Percentiles rank a stretch among this genome's conserved stretches.
These are phyloP conservation scores for Solanum virginianum DNA, from an alignment of 257 asterid species.

Conservation along the genomic window DNA sequence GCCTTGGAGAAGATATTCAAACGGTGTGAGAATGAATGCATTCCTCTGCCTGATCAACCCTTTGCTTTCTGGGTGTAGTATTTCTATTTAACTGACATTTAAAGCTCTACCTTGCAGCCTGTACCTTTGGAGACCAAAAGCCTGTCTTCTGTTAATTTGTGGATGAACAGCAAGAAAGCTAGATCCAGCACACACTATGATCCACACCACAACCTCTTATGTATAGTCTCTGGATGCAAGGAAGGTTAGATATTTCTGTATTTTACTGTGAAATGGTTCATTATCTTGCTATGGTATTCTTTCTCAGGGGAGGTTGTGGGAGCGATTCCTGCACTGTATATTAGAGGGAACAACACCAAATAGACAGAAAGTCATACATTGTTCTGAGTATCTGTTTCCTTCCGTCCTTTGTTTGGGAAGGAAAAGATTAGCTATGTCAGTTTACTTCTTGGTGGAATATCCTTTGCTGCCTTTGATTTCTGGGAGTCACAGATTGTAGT, in stretches of 20 bases:
- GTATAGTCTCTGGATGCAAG: conserved; percentile 66
- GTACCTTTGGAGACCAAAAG: conserved; percentile 52
- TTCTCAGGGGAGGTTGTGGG: not conserved
- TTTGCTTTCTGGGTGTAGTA: not conserved
- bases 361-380: not conserved
- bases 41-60: not conserved
- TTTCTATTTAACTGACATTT: not conserved
- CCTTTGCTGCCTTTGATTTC: not conserved
- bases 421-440: not conserved
- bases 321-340: not conserved
- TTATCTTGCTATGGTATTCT: not conserved
- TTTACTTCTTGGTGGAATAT: not conserved
- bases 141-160: conserved; percentile 67
- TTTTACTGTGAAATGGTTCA: not conserved
- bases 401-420: not conserved
- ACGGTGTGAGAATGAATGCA: conserved; percentile 25
- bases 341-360: not conserved
- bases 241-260: conserved; percentile 34
- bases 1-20: conserved; percentile 66
- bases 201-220: conserved; percentile 84
- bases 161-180: conserved; percentile 76
- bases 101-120: conserved; percentile 37
- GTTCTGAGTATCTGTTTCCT: not conserved
- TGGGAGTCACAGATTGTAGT: not conserved
- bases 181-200: conserved; percentile 95